These are phyloP conservation scores for Recurvomyces mirabilis DNA, from an alignment of 495 filamentous ascomycete genomes.

Conservation along the genomic window DNA sequence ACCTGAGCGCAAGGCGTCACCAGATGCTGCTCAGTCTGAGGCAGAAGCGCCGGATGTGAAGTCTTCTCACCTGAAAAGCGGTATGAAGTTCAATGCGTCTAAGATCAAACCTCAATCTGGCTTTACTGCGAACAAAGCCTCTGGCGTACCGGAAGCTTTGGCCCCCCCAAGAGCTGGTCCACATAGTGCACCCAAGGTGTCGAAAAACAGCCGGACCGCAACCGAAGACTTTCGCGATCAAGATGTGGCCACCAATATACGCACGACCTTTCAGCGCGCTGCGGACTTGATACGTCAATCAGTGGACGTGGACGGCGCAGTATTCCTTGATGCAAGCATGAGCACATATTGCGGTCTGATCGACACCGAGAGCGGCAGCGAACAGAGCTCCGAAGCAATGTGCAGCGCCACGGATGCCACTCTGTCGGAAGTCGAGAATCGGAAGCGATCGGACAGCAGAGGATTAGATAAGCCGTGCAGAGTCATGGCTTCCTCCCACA, in stretches of 20 bases:
- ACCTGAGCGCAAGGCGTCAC: too few species aligned
- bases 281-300: conserved; percentile 5
- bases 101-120: too few species aligned
- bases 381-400: not conserved
- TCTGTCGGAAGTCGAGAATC: conserved; percentile 2
- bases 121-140: not conserved
- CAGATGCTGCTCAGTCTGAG: not conserved
- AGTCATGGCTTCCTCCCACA: conserved; percentile 9
- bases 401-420: conserved; percentile 1
- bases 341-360: conserved; percentile 9
- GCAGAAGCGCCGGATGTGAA: not conserved
- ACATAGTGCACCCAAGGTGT: not conserved
- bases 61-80: not conserved
- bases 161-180: not conserved
- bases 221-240: conserved; percentile 7
- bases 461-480: conserved; percentile 4
- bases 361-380: not conserved
- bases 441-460: not conserved
- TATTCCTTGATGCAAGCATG: conserved; percentile 11
- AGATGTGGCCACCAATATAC: conserved; percentile 4
- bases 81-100: too few species aligned
- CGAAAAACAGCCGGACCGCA: not conserved
- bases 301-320: conserved; percentile 8
- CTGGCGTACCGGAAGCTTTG: not conserved
- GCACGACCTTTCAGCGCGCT: conserved; percentile 8